A percentile compares a stretch with the other conserved stretches of the same genome.
Conservation (phyloP, 2,329 filamentous ascomycete genomes). For the Diplocarpon rosae region DNA sequence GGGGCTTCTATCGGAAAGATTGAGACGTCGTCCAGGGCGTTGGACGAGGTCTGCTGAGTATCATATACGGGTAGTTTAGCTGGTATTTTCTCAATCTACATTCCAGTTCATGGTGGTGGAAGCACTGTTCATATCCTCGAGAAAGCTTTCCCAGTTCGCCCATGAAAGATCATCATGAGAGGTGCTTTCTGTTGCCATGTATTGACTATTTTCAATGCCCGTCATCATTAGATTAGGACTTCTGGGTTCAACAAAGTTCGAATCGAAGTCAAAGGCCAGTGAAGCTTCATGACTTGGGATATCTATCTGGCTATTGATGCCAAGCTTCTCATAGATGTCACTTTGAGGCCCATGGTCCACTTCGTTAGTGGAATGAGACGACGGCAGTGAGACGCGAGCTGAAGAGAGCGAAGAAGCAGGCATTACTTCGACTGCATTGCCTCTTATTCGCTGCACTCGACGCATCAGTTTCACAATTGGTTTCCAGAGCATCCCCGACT, state of each 20-base stretch:
- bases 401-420: no score
- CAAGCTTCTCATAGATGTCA: no score
- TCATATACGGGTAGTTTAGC: no score
- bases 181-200: neutral
- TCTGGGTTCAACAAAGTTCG: neutral
- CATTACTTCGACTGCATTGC: neutral
- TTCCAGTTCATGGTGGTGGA: neutral
- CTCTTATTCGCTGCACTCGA: conserved; percentile 2
- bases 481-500: conserved; percentile 9
- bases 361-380: neutral
- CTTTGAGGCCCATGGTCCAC: no score
- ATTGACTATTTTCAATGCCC: neutral
- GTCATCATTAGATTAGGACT: neutral
- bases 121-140: conserved; percentile 1
- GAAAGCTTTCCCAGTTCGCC: conserved; percentile 1
- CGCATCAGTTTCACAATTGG: conserved; percentile 8
- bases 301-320: no score
- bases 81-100: neutral
- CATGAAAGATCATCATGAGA: neutral
- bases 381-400: neutral
- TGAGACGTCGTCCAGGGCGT: no score
- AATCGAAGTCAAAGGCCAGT: no score
- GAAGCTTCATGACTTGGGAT: no score
- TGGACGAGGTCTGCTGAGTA: no score
- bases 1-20: no score